phyloP scores from a whole-genome alignment of 2,329 filamentous ascomycete species.

The Aquanectria penicillioides region DNA sequence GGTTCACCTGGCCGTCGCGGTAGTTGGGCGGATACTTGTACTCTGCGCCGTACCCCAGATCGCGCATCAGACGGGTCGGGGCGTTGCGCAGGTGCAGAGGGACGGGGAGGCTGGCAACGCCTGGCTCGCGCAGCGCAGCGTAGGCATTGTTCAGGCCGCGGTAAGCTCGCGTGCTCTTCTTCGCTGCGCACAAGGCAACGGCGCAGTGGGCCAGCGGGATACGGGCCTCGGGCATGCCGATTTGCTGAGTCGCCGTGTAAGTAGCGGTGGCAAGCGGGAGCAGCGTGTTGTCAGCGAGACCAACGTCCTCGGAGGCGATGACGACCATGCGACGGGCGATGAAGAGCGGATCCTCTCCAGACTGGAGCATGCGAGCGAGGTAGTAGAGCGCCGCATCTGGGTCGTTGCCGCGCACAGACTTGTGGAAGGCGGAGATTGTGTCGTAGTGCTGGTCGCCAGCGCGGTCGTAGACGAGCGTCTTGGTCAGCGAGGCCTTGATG shows the following conservation, averaged over 20 bases:
- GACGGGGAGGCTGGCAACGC: slow-evolving; percentile 82
- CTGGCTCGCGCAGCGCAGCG: slow-evolving; percentile 82
- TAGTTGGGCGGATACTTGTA: slow-evolving; percentile 99
- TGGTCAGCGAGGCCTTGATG: slow-evolving; percentile 85
- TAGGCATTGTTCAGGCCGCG: slow-evolving; percentile 83
- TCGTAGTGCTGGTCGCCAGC: slow-evolving; percentile 98
- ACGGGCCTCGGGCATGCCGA: slow-evolving; percentile 93
- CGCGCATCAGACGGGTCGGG: slow-evolving; percentile 91
- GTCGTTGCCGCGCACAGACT: slow-evolving; percentile 88
- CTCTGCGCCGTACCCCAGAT: slow-evolving; percentile 87
- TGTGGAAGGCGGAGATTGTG: slow-evolving; percentile 96
- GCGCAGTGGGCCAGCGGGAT: slow-evolving; percentile 91
- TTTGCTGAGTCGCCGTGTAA: slow-evolving; percentile 88
- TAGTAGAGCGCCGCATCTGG: slow-evolving; percentile 93
- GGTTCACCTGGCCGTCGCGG: slow-evolving; percentile 79
- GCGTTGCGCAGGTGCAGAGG: slow-evolving; percentile 92
- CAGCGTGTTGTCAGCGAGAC: slow-evolving; percentile 86
- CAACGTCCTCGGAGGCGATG: slow-evolving; percentile 93
- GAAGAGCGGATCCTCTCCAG: slow-evolving; percentile 92
- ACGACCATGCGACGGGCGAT: slow-evolving; percentile 94
- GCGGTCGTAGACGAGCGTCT: slow-evolving; percentile 93
- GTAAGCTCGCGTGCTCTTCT: slow-evolving; percentile 90
- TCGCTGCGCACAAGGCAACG: slow-evolving; percentile 81
- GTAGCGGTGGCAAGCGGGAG: slow-evolving; percentile 85
- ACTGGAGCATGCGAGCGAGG: slow-evolving; percentile 93